Percentiles rank a stretch among this genome's conserved stretches.
Evolutionary conservation across 2,329 filamentous ascomycete species (phyloP).

Genomic region (Trichoderma oligosporum): DNA sequence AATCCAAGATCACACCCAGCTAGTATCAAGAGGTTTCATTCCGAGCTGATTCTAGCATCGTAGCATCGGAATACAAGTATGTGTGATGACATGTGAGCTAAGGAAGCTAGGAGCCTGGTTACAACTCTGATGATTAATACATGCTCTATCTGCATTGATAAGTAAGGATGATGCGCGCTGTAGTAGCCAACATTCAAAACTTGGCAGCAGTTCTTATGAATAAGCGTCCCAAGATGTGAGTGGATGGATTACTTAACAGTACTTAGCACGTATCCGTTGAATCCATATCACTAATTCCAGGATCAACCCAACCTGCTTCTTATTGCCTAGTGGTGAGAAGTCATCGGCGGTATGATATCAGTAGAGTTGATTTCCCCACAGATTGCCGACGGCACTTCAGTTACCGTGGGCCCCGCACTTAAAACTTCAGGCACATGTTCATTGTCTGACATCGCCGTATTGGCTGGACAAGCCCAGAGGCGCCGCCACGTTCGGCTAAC

Average conservation of each 20-base stretch:
- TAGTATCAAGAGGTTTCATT: slow-evolving; percentile 10
- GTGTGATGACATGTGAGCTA: neutral
- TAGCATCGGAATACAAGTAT: too few species aligned
- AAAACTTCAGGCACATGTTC: slow-evolving; percentile 5
- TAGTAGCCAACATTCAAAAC: neutral
- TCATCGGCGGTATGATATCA: slow-evolving; percentile 7
- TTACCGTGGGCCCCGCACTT: slow-evolving; percentile 6
- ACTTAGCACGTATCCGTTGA: neutral
- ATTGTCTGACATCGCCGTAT: neutral
- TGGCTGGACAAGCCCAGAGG: slow-evolving; percentile 7
- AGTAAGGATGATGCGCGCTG: too few species aligned
- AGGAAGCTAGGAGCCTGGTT: neutral
- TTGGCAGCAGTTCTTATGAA: neutral
- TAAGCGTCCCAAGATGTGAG: neutral
- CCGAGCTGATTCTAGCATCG: neutral
- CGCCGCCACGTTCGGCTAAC: neutral
- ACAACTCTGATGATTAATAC: neutral
- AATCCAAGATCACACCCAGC: neutral
- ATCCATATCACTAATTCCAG: neutral
- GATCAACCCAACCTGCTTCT: slow-evolving; percentile 8
- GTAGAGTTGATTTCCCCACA: slow-evolving; percentile 11
- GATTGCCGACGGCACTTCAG: slow-evolving; percentile 18
- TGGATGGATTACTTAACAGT: neutral
- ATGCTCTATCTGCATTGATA: neutral
- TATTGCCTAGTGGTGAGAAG: slow-evolving; percentile 2